phyloP scores from a whole-genome alignment of 768 basidiomycete genomes.

The Tulasnella sp. region DNA sequence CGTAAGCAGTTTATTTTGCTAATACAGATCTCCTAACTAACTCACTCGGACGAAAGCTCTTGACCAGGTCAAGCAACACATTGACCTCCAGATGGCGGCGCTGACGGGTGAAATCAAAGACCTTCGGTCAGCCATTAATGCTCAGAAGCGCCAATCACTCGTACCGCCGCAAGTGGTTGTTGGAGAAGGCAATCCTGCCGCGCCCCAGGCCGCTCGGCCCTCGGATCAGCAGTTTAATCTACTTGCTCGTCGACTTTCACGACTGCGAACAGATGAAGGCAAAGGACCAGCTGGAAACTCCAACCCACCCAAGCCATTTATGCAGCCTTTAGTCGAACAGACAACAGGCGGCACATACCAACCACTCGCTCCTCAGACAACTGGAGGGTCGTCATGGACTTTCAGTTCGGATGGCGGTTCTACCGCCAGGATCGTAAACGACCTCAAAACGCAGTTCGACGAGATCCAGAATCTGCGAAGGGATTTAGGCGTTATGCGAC shows the following conservation, averaged over 20 bases:
- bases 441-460: constrained; percentile 89
- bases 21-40: constrained; percentile 12
- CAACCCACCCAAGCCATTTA: constrained; percentile 44
- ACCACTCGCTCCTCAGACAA: constrained; percentile 60
- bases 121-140: constrained; percentile 60
- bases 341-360: constrained; percentile 15
- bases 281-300: constrained; percentile 32
- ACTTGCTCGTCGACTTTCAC: constrained; percentile 69
- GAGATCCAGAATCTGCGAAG: constrained; percentile 91
- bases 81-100: constrained; percentile 81
- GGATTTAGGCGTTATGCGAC: constrained; percentile 89
- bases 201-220: constrained; percentile 62
- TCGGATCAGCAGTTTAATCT: constrained; percentile 69
- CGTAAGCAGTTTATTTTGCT: constrained; percentile 55
- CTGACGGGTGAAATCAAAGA: constrained; percentile 90
- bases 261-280: constrained; percentile 49
- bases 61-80: constrained; percentile 98
- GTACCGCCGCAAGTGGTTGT: constrained; percentile 40
- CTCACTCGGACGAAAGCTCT: constrained; percentile 54
- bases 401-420: constrained; percentile 58
- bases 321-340: constrained; percentile 53
- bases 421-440: constrained; percentile 65
- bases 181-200: constrained; percentile 31
- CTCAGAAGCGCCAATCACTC: constrained; percentile 50
- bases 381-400: constrained; percentile 53